Percentiles rank a stretch among this genome's conserved stretches.
Conservation (phyloP, 768 basidiomycete species). For the Multifurca ochricompacta region DNA sequence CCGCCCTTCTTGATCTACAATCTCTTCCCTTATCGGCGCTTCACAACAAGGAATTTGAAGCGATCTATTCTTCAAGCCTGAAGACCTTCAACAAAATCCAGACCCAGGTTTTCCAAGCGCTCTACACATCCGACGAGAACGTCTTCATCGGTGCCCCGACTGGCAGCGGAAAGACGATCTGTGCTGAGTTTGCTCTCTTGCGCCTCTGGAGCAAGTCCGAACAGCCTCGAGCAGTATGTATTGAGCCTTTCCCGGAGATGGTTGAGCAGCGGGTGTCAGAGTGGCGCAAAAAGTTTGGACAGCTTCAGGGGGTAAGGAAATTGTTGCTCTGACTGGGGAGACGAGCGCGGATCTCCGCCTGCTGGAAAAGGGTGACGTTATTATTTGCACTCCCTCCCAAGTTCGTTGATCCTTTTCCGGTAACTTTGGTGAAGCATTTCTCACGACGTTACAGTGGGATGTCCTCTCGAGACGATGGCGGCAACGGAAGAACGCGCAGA, state of each 20-base stretch:
- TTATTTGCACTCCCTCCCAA: conserved; percentile 90
- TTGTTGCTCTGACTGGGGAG: conserved; percentile 91
- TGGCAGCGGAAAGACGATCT: conserved; percentile 95
- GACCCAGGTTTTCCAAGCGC: conserved; percentile 96
- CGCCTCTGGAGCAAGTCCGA: conserved; percentile 91
- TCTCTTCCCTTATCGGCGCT: conserved; percentile 82
- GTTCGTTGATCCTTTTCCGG: conserved; percentile 36
- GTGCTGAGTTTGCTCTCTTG: conserved; percentile 91
- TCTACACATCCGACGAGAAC: conserved; percentile 95
- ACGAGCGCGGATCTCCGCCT: conserved; percentile 85
- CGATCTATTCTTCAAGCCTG: conserved; percentile 73
- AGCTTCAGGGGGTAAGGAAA: conserved; percentile 89
- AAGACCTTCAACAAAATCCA: conserved; percentile 97
- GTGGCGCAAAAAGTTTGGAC: conserved; percentile 79
- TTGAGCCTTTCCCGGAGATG: conserved; percentile 97
- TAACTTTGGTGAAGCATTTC: not conserved
- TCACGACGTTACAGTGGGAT: conserved; percentile 65
- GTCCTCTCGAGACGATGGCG: conserved; percentile 91
- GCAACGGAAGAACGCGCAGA: conserved; percentile 94
- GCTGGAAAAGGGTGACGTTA: conserved; percentile 85
- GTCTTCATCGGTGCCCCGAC: conserved; percentile 96
- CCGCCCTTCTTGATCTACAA: conserved; percentile 89
- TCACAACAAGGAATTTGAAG: conserved; percentile 89
- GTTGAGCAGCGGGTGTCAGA: conserved; percentile 85
- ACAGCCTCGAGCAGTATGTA: conserved; percentile 79